Evolutionary conservation across 345 rosid species (phyloP).

Genomic region (Acer saccharum): DNA sequence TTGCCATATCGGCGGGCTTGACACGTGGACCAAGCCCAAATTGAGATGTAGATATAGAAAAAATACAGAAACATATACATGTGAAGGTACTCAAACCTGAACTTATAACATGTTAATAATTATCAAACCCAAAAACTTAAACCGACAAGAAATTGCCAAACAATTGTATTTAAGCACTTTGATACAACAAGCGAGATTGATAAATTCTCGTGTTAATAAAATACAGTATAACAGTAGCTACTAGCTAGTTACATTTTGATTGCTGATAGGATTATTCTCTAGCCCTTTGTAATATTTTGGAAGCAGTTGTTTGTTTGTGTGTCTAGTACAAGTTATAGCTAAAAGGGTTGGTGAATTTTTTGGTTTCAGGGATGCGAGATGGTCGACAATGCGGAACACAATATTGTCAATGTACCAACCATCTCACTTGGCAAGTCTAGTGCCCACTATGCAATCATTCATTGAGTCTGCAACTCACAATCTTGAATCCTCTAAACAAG

Average conservation of each 20-base stretch:
- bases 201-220: too few species aligned
- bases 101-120: too few species aligned
- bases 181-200: too few species aligned
- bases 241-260: not conserved
- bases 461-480: conserved; percentile 62
- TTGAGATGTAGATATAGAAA: too few species aligned
- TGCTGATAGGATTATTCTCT: not conserved
- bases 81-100: too few species aligned
- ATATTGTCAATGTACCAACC: conserved; percentile 87
- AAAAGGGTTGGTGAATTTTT: not conserved
- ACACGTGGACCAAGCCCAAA: too few species aligned
- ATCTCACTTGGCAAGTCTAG: conserved; percentile 71
- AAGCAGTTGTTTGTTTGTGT: not conserved
- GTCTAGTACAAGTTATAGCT: not conserved
- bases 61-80: too few species aligned
- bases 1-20: too few species aligned
- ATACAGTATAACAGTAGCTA: too few species aligned
- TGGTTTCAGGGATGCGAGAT: conserved; percentile 67
- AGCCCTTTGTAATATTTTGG: not conserved
- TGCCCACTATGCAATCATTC: conserved; percentile 76
- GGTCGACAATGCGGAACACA: conserved; percentile 90
- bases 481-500: conserved; percentile 43
- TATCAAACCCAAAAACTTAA: too few species aligned
- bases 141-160: too few species aligned
- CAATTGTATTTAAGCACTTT: too few species aligned